Evolutionary conservation across 2,329 filamentous ascomycete species (phyloP).

Genomic region (Pseudopyricularia javanii): DNA sequence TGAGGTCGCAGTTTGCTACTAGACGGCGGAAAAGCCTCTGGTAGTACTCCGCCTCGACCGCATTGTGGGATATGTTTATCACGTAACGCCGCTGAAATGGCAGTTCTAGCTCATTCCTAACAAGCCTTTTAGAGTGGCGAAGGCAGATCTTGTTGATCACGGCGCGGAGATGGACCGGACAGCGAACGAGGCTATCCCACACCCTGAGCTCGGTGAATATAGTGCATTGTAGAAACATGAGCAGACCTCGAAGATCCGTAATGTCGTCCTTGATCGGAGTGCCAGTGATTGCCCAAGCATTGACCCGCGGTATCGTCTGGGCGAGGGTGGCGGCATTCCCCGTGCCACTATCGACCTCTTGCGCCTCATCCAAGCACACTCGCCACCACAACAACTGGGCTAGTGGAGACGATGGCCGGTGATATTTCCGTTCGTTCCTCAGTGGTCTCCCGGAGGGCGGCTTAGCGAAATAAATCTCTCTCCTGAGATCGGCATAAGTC

Average conservation of each 20-base stretch:
- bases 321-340: constrained; percentile 74
- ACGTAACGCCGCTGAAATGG: constrained; percentile 78
- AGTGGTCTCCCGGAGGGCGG: constrained; percentile 56
- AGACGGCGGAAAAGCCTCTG: constrained; percentile 63
- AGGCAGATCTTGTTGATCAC: constrained; percentile 65
- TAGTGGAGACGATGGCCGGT: constrained; percentile 60
- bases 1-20: constrained; percentile 56
- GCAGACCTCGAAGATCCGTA: constrained; percentile 63
- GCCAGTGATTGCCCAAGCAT: constrained; percentile 86
- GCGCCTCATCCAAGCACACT: constrained; percentile 65
- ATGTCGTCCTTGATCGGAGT: constrained; percentile 76
- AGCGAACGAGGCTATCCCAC: constrained; percentile 55
- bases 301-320: constrained; percentile 65
- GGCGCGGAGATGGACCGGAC: constrained; percentile 49
- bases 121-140: constrained; percentile 72
- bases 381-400: constrained; percentile 82
- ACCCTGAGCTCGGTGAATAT: constrained; percentile 56
- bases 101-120: constrained; percentile 66
- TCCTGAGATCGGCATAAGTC: constrained; percentile 58
- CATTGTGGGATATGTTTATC: constrained; percentile 80
- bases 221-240: constrained; percentile 69
- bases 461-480: constrained; percentile 67
- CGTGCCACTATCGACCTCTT: constrained; percentile 87
- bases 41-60: constrained; percentile 87
- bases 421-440: constrained; percentile 53